Base-by-base conservation (phyloP, 1,284 basidiomycete genomes). In the Ustilago sp. region DNA sequence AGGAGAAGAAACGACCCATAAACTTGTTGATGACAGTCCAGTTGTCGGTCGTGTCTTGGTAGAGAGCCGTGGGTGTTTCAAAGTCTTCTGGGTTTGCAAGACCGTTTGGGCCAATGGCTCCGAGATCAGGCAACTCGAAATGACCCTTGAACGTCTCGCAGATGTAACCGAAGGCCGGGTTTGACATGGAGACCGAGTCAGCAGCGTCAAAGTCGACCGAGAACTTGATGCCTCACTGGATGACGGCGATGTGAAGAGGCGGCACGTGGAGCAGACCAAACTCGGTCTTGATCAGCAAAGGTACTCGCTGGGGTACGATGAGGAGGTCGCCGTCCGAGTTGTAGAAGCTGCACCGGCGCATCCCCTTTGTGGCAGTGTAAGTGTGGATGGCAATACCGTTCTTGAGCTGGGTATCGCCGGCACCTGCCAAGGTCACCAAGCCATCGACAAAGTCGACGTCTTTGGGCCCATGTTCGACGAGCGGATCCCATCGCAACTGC, bases 291-390 rank as follows among this genome's bases (percentile, higher is more conserved):
- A 92, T 89, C 81, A 91, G 90, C 70, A 92, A 84, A 32, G 90
- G 88, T 11, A 91, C 91, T 78, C 89, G 88, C 82, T 91, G 89
- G 5, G 91, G 91, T 8, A 92, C 87, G 75, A 92, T 90, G 76
- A 92, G 85, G 86, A 92, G 89, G 85, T 92, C 91, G 4, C 91
- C 91, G 77, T 92, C 91, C 52, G 88, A 90, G 80, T 91, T 91
- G 81, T 89, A 89, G 83, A 92, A 91, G 11, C 91, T 90, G 75
- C 88, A 89, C 59, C 89, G 90, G 39, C 87, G 88, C 91, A 92
- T 92, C 11, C 89, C 90, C 52, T 88, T 83, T 81, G 90, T 91
- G 19, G 90, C 89, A 2, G 88, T 86, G 82, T 91, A 92, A 73
- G 91, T 87, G 79, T 92, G 91, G 66, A 91, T 77, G 6, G 83